Evolutionary conservation across 2,329 filamentous ascomycete genomes (phyloP), one percentile per base, ranked within the genome.

Genomic region (Botrytis aclada): DNA sequence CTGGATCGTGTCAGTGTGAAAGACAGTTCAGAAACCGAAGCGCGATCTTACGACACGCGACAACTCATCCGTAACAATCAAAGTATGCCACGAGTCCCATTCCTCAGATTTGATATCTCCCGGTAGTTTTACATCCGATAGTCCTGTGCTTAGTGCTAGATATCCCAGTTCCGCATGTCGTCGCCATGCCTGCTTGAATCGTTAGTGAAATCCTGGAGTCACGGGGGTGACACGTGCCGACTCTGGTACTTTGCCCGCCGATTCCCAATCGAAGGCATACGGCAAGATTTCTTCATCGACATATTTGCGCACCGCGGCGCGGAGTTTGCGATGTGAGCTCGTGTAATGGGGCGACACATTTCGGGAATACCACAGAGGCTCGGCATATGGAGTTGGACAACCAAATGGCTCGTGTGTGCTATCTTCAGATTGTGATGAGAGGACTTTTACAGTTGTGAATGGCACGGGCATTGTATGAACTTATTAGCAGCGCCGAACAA

Each of bases 241-340:
- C 10, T 81, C 78, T 18, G 87, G 87, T 20, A 87, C 86, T 71
- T 86, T 80, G 2, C 86, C 86, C 3, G 86, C 85, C 5, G 84
- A 84, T 78, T 92, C 90, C 90, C 90, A 92, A 56, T 91, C 88
- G 45, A 89, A 84, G 6, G 87, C 86, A 75, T 86, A 83, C 0
- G 89, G 89, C 2, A 87, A 82, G 62, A 92, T 83, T 54, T 89
- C 82, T 2, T 84, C 83, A 73, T 92, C 86, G 65, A 92, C 83
- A 74, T 91, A 92, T 37, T 84, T 78, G 56, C 90, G 86, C 0
- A 91, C 82, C 7, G 83, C 84, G 54, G 86, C 83, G 69, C 88
- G 88, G 2, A 92, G 83, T n/a, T 81, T 82, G 45, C 86, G 85
- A 78, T 92, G 90, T 3, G 86, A 87, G 22, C 86, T 84, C 41